Percentiles rank a stretch among this genome's conserved stretches.
Conservation (phyloP, 805 yeast genomes). For the Wickerhamiella hasegawae region DNA sequence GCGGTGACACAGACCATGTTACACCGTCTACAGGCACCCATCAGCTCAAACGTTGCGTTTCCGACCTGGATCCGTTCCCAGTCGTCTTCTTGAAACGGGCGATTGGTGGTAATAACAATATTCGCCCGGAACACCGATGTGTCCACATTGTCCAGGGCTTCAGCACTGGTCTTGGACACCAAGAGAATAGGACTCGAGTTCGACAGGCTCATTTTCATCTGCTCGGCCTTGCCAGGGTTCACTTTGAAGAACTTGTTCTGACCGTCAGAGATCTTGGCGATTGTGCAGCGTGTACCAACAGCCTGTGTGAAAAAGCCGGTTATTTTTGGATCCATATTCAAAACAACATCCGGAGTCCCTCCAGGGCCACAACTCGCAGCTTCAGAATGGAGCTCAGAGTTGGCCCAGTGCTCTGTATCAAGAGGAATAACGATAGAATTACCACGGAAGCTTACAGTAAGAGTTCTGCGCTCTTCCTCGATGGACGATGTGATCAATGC, state of each 20-base stretch:
- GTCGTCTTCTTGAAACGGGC: conserved; percentile 26
- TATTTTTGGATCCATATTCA: conserved; percentile 12
- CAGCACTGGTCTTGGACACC: conserved; percentile 21
- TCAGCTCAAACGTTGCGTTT: conserved; percentile 7
- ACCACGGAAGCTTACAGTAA: not conserved
- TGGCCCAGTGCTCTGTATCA: conserved; percentile 6
- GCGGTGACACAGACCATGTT: conserved; percentile 30
- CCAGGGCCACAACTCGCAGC: too few species aligned
- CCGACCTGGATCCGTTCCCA: conserved; percentile 20
- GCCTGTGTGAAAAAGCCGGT: conserved; percentile 19
- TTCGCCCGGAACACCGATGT: conserved; percentile 25
- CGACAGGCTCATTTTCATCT: conserved; percentile 14
- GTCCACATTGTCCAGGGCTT: conserved; percentile 7
- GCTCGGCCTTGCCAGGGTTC: conserved; percentile 6
- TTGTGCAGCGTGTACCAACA: conserved; percentile 23
- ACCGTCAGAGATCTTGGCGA: conserved; percentile 16
- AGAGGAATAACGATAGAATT: conserved; percentile 4
- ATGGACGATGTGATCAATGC: conserved; percentile 22
- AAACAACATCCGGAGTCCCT: conserved; percentile 2
- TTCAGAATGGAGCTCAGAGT: not conserved
- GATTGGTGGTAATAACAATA: conserved; percentile 18
- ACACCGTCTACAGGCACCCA: conserved; percentile 27
- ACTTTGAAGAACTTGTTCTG: conserved; percentile 5
- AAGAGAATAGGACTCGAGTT: conserved; percentile 28
- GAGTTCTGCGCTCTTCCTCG: conserved; percentile 2